These are phyloP conservation scores for Podospora tetraspora DNA, from an alignment of 495 filamentous ascomycete species.

Conservation along the genomic window DNA sequence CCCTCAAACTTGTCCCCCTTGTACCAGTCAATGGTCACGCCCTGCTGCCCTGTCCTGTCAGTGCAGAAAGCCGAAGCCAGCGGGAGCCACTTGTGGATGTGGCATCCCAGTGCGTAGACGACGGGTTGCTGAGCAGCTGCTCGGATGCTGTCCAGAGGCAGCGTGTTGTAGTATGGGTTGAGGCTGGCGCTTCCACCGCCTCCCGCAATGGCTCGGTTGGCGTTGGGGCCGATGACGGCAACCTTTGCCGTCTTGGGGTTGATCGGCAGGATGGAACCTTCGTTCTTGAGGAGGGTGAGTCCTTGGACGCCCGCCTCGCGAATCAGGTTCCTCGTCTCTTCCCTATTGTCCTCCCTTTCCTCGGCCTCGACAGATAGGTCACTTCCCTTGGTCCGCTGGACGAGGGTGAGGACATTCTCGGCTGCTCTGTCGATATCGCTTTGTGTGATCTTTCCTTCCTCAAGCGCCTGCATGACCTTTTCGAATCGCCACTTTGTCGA, in stretches of 20 bases:
- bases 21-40: constrained; percentile 59
- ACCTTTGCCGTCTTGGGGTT: constrained; percentile 55
- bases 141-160: constrained; percentile 53
- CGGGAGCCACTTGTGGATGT: constrained; percentile 62
- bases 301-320: constrained; percentile 66
- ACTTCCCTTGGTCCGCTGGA: constrained; percentile 57
- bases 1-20: constrained; percentile 58
- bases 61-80: constrained; percentile 55
- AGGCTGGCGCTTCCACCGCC: constrained; percentile 79
- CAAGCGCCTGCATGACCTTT: constrained; percentile 57
- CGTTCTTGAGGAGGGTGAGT: constrained; percentile 75
- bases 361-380: constrained; percentile 55
- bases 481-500: constrained; percentile 66
- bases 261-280: constrained; percentile 61
- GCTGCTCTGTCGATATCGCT: constrained; percentile 47
- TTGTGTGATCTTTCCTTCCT: constrained; percentile 52
- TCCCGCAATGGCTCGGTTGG: constrained; percentile 67
- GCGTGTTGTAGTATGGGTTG: constrained; percentile 69
- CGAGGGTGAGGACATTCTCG: constrained; percentile 62
- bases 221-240: constrained; percentile 79
- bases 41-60: constrained; percentile 49
- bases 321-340: constrained; percentile 62
- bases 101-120: constrained; percentile 48
- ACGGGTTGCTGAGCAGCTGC: constrained; percentile 43
- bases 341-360: constrained; percentile 59